These are phyloP conservation scores for Capronia americana DNA, from an alignment of 2,329 filamentous ascomycete species.

Conservation along the genomic window DNA sequence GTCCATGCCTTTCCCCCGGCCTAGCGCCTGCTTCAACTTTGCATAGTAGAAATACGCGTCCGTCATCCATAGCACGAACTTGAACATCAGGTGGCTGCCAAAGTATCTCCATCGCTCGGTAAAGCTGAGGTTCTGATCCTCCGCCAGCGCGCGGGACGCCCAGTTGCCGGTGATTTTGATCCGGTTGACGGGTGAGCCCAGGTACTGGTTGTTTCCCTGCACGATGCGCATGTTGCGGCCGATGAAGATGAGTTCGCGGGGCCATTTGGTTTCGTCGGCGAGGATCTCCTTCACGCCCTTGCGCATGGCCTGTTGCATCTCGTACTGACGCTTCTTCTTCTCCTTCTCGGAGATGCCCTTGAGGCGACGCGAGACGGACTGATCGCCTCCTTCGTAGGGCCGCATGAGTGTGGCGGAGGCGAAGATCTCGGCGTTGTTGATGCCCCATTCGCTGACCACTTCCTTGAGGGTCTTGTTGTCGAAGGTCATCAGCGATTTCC, in stretches of 20 bases:
- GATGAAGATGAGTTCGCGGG: slow-evolving; percentile 89
- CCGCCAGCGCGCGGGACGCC: slow-evolving; percentile 83
- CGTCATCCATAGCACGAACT: slow-evolving; percentile 73
- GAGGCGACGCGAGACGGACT: slow-evolving; percentile 67
- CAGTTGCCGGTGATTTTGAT: slow-evolving; percentile 93
- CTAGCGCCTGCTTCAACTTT: slow-evolving; percentile 77
- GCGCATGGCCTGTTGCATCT: slow-evolving; percentile 77
- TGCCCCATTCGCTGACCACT: slow-evolving; percentile 82
- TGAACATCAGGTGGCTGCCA: slow-evolving; percentile 82
- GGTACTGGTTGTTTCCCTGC: slow-evolving; percentile 89
- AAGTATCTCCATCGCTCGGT: slow-evolving; percentile 70
- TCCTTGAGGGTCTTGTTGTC: slow-evolving; percentile 80
- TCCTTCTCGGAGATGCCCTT: slow-evolving; percentile 62
- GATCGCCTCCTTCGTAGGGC: slow-evolving; percentile 86
- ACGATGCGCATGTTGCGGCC: slow-evolving; percentile 91
- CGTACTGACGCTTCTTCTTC: slow-evolving; percentile 68
- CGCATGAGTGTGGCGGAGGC: slow-evolving; percentile 87
- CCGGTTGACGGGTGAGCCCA: slow-evolving; percentile 86
- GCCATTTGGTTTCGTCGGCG: slow-evolving; percentile 85
- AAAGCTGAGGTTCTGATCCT: slow-evolving; percentile 70
- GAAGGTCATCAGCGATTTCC: slow-evolving; percentile 92
- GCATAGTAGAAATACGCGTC: slow-evolving; percentile 85
- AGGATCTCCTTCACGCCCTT: slow-evolving; percentile 79
- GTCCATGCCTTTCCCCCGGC: slow-evolving; percentile 84
- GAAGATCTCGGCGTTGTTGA: slow-evolving; percentile 87